Percentiles rank a stretch among this genome's conserved stretches.
These are phyloP conservation scores for Nemania diffusa DNA, from an alignment of 2,329 filamentous ascomycete species.

Conservation along the genomic window DNA sequence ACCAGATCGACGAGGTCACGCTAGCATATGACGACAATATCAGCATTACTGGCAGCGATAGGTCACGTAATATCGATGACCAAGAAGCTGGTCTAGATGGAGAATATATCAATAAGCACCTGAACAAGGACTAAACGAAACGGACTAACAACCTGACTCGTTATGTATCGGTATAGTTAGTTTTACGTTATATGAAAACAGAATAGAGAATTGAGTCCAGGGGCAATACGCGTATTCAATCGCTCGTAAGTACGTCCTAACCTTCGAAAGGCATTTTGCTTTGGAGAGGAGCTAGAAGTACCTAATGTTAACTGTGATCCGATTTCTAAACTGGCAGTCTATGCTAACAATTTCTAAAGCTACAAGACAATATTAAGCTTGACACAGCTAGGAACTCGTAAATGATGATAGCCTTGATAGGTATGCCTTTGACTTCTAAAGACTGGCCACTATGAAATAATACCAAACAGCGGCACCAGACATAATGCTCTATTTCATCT, in stretches of 20 bases:
- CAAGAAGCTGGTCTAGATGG: conserved; percentile 43
- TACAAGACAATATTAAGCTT: no score
- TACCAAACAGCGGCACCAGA: neutral
- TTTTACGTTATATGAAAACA: neutral
- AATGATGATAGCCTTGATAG: neutral
- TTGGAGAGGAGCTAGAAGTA: neutral
- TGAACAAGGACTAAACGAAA: conserved; percentile 21
- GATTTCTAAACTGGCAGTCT: no score
- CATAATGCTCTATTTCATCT: neutral
- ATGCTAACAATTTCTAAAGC: no score
- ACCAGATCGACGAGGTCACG: conserved; percentile 63
- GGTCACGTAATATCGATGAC: conserved; percentile 54
- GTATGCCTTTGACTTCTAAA: no score
- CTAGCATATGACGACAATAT: conserved; percentile 56
- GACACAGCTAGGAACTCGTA: neutral
- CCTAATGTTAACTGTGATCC: neutral
- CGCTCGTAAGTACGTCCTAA: neutral
- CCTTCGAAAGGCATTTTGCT: neutral
- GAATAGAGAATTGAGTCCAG: neutral
- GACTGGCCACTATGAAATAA: neutral
- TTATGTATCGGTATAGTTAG: neutral
- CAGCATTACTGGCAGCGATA: conserved; percentile 39
- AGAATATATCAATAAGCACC: conserved; percentile 38
- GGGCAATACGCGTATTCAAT: neutral
- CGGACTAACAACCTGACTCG: neutral